These are phyloP conservation scores for Paraphaeosphaeria minitans DNA, from an alignment of 2,329 filamentous ascomycete genomes.

Conservation along the genomic window DNA sequence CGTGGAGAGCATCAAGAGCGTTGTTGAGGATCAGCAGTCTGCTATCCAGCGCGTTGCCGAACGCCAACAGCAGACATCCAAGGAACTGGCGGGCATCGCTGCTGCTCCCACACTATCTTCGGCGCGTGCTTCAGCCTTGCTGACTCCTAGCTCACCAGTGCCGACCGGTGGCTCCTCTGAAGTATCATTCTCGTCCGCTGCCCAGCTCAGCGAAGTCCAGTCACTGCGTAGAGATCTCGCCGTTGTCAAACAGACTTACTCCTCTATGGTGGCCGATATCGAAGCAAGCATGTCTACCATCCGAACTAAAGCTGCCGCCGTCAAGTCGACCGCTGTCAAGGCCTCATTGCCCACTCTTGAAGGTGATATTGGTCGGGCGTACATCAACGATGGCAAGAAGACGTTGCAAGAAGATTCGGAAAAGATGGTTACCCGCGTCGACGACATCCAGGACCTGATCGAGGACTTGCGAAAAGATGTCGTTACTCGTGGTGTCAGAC, in stretches of 20 bases:
- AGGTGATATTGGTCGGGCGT: conserved; percentile 79
- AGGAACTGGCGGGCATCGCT: conserved; percentile 76
- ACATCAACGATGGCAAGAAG: conserved; percentile 87
- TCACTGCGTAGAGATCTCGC: conserved; percentile 85
- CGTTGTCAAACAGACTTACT: conserved; percentile 89
- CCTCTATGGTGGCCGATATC: conserved; percentile 86
- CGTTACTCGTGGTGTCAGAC: conserved; percentile 87
- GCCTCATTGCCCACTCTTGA: conserved; percentile 73
- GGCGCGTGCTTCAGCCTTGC: conserved; percentile 41
- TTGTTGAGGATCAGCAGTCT: conserved; percentile 80
- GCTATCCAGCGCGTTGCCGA: conserved; percentile 87
- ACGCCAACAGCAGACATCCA: conserved; percentile 84
- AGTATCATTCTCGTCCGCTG: conserved; percentile 51
- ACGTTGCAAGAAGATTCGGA: conserved; percentile 86
- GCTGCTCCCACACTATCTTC: conserved; percentile 49
- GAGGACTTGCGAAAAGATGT: conserved; percentile 98
- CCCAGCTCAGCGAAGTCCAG: conserved; percentile 78
- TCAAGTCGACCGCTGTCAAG: conserved; percentile 77
- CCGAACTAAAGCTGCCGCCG: conserved; percentile 77
- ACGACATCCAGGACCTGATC: conserved; percentile 95
- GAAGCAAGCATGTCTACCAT: conserved; percentile 85
- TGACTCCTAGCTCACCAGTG: conserved; percentile 37
- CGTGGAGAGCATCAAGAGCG: conserved; percentile 84
- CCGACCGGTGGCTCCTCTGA: conserved; percentile 26
- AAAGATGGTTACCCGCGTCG: conserved; percentile 85